Evolutionary conservation across 2,329 filamentous ascomycete species (phyloP).

Genomic region (Emmonsiellopsis sp.): DNA sequence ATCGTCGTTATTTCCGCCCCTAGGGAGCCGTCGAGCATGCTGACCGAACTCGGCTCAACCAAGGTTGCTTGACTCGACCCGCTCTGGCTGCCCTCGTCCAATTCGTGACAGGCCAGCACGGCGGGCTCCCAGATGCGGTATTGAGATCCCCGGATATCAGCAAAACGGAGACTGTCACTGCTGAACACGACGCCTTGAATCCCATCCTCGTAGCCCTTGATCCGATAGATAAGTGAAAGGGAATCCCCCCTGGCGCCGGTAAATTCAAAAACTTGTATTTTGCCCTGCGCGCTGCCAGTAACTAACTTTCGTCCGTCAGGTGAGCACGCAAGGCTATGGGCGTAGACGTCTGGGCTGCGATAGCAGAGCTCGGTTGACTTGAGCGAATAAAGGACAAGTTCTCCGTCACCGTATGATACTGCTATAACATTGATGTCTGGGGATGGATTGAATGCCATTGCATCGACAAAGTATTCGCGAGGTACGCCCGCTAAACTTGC

Average conservation of each 20-base stretch:
- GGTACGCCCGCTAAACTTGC: conserved; percentile 6
- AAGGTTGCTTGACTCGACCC: conserved; percentile 3
- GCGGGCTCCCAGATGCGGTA: conserved; percentile 4
- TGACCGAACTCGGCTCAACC: conserved; percentile 3
- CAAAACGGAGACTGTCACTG: conserved; percentile 1
- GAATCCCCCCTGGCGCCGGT: background rate
- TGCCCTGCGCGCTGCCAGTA: conserved; percentile 15
- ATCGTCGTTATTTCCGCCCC: conserved; percentile 23
- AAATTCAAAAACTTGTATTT: conserved; percentile 22
- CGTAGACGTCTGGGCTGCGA: conserved; percentile 11
- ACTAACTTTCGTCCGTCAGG: conserved; percentile 17
- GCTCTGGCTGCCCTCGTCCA: conserved; percentile 13
- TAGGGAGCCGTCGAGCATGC: conserved; percentile 7
- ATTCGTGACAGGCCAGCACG: conserved; percentile 9
- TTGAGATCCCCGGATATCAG: background rate
- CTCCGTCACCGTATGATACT: conserved; percentile 24
- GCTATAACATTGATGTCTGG: conserved; percentile 21
- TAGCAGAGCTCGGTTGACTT: conserved; percentile 12
- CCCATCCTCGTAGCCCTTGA: background rate
- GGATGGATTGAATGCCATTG: conserved; percentile 28
- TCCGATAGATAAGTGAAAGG: conserved; percentile 1
- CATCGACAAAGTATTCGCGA: conserved; percentile 17
- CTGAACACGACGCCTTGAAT: conserved; percentile 2
- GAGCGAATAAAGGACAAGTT: conserved; percentile 23
- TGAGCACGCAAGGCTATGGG: conserved; percentile 20